phyloP scores from a whole-genome alignment of 139 green algal species.

The Gonium pectorale region DNA sequence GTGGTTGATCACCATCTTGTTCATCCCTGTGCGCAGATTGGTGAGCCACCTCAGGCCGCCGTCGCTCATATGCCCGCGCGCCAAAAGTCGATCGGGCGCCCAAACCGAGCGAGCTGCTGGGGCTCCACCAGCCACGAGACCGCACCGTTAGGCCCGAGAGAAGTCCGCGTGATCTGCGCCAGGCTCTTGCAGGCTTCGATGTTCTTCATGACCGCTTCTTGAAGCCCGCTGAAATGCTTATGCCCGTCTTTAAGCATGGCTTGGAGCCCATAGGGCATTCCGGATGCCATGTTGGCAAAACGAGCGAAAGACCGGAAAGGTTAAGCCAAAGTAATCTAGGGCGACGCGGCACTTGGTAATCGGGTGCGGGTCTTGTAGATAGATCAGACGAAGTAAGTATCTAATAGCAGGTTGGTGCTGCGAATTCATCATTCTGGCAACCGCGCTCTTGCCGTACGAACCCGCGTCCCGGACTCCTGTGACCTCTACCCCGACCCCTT shows the following conservation, averaged over 20 bases:
- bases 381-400: too few relatives aligned
- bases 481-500: too few relatives aligned
- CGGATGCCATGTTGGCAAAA: constrained; percentile 33
- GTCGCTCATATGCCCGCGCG: constrained; percentile 8
- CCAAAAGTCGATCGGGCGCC: not conserved
- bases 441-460: too few relatives aligned
- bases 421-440: too few relatives aligned
- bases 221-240: constrained; percentile 93
- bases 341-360: too few relatives aligned
- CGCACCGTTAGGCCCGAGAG: constrained; percentile 95
- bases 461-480: too few relatives aligned
- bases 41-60: constrained; percentile 13
- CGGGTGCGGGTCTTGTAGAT: too few relatives aligned
- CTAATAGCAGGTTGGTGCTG: too few relatives aligned
- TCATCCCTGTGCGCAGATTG: constrained; percentile 90
- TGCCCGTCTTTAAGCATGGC: constrained; percentile 98
- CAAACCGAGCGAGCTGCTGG: too few relatives aligned
- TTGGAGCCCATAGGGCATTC: constrained; percentile 91
- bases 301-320: too few relatives aligned
- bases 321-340: too few relatives aligned
- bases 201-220: constrained; percentile 98
- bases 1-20: constrained; percentile 99
- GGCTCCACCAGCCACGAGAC: too few relatives aligned
- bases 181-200: constrained; percentile 97
- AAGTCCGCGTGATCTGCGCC: constrained; percentile 93